Base-by-base conservation (phyloP, 441 rosid genomes). In the Theobroma grandiflorum region DNA sequence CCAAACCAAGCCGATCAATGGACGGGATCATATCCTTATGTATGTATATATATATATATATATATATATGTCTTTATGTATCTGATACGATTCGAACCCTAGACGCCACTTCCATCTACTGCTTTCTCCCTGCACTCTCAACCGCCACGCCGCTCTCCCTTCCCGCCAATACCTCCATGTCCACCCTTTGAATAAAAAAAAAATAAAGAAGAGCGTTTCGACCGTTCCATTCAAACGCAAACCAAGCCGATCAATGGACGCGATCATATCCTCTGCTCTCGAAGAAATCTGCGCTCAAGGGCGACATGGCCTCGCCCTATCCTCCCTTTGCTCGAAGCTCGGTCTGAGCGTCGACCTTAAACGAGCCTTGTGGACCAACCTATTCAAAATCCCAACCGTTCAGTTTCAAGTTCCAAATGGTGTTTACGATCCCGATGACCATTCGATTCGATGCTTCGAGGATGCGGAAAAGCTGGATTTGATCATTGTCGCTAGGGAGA, bases 271-370 rank as follows among this genome's bases (percentile, higher is more conserved):
- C 72, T 83, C 92, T 12, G 92, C 93, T 20, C 91, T 96, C 55
- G 95, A 91, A 64, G 95, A 92, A 82, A 89, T 93, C 71, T 96
- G 97, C 62, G 84, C 85, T 16, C 88, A 87, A 14, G 97, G 96
- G 57, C 69, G 87, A 47, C n/a, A 81, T 64, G 98, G 97, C 31
- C 42, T 89, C 62, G 62, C 84, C 37, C 84, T 87, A 7, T 81
- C 86, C 63, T 89, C 92, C 50, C 88, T 91, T 79, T 89, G 86
- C 83, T 76, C 86, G 67, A 33, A 84, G 66, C 83, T 90, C 88
- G 64, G 67, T 79, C 81, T 68, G 76, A 71, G 61, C 61, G 1
- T 50, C 61, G 75, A 71, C 8, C 3, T 88, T 80, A 94, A 86
- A 82, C 72, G 83, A 67, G 82, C 88, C 72, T 50, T 94, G 49